Evolutionary conservation across 2,329 filamentous ascomycete genomes (phyloP).

Genomic region (Ceratocystiopsis minuta): DNA sequence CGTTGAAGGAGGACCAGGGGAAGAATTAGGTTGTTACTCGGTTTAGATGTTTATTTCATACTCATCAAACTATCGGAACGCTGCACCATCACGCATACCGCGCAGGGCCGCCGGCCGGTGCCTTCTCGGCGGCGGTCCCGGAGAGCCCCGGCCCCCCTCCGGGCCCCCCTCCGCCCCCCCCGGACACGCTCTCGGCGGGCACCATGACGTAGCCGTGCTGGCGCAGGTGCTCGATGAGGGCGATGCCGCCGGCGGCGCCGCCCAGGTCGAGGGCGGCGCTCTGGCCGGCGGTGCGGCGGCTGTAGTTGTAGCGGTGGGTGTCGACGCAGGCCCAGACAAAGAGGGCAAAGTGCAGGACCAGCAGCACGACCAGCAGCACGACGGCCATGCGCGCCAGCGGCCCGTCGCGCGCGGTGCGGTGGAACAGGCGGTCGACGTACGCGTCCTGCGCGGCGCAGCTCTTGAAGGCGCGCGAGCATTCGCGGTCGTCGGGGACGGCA

Average conservation of each 20-base stretch:
- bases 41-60: neutral
- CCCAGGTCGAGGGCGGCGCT: too few species aligned
- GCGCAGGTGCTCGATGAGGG: neutral
- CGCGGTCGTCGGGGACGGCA: neutral
- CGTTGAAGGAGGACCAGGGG: slow-evolving; percentile 70
- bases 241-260: neutral
- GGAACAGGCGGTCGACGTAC: slow-evolving; percentile 5
- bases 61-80: too few species aligned
- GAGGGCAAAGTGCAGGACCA: slow-evolving; percentile 21
- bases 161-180: too few species aligned
- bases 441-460: slow-evolving; percentile 8
- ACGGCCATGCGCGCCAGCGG: neutral
- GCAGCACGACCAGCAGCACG: slow-evolving; percentile 22
- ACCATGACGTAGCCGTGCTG: neutral
- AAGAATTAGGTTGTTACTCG: slow-evolving; percentile 28
- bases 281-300: neutral
- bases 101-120: too few species aligned
- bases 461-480: slow-evolving; percentile 4
- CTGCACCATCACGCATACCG: too few species aligned
- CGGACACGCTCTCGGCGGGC: neutral
- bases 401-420: neutral
- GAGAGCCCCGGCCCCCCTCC: too few species aligned
- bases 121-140: neutral
- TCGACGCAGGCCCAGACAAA: slow-evolving; percentile 10
- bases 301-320: slow-evolving; percentile 5